phyloP scores from a whole-genome alignment of 139 green algal species.

The Chara braunii region DNA sequence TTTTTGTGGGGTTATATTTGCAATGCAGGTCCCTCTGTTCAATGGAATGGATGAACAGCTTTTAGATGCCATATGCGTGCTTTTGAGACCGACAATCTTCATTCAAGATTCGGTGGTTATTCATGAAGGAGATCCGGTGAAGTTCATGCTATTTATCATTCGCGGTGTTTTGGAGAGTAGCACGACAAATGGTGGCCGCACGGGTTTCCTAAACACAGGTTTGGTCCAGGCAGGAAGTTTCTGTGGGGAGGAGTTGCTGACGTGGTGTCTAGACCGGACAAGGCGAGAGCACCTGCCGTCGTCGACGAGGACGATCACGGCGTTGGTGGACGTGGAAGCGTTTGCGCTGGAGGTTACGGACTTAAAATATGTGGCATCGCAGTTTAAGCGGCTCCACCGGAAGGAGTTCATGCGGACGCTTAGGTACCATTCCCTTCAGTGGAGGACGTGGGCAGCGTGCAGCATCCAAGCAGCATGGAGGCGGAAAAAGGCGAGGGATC shows the following conservation, averaged over 20 bases:
- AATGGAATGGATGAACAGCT: slow-evolving; percentile 17
- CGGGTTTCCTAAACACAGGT: slow-evolving; percentile 21
- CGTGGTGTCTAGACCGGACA: slow-evolving; percentile 26
- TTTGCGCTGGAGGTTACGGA: slow-evolving; percentile 14
- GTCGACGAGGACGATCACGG: slow-evolving; percentile 2
- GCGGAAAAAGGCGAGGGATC: neutral
- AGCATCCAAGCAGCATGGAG: slow-evolving; percentile 23
- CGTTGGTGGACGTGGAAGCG: neutral
- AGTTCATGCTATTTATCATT: slow-evolving; percentile 33
- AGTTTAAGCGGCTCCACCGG: slow-evolving; percentile 1
- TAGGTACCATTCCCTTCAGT: slow-evolving; percentile 19
- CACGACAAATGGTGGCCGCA: slow-evolving; percentile 10
- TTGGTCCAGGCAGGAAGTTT: slow-evolving; percentile 7
- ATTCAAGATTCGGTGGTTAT: slow-evolving; percentile 19
- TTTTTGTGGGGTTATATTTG: neutral
- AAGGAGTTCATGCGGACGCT: slow-evolving; percentile 5
- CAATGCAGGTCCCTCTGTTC: slow-evolving; percentile 12
- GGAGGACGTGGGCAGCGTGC: slow-evolving; percentile 19
- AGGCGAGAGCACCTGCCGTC: neutral
- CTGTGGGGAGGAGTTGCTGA: slow-evolving; percentile 33
- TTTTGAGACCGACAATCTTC: slow-evolving; percentile 16
- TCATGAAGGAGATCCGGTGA: slow-evolving; percentile 20
- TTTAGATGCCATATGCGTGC: slow-evolving; percentile 25
- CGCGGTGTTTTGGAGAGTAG: slow-evolving; percentile 17
- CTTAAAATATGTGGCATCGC: slow-evolving; percentile 5